Percentiles rank a stretch among this genome's conserved stretches.
phyloP scores from a whole-genome alignment of 2,329 filamentous ascomycete genomes.

The Alternaria tenuissima region DNA sequence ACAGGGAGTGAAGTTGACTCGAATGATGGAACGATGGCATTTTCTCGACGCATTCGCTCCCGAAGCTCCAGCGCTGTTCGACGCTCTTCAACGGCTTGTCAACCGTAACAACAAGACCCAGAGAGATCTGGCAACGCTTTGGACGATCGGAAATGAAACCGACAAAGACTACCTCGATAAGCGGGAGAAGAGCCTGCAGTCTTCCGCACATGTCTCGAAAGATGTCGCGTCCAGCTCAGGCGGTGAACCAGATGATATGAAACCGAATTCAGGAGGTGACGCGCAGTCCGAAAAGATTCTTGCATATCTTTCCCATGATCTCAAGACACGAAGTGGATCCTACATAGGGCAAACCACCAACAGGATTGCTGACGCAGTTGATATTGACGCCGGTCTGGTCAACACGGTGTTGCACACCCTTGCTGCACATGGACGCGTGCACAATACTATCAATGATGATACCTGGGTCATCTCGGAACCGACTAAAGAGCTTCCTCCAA shows the following conservation, averaged over 20 bases:
- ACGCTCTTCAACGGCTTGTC: constrained; percentile 9
- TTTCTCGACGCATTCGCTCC: constrained; percentile 9
- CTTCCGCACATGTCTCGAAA: not conserved
- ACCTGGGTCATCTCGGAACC: constrained; percentile 29
- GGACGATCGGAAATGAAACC: too few relatives aligned
- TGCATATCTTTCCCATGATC: constrained; percentile 18
- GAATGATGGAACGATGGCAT: not conserved
- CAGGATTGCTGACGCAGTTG: constrained; percentile 14
- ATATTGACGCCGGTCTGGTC: too few relatives aligned
- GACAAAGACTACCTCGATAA: too few relatives aligned
- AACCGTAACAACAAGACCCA: not conserved
- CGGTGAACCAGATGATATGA: not conserved
- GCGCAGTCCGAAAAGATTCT: constrained; percentile 11
- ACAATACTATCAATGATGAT: constrained; percentile 23
- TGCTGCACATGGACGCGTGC: constrained; percentile 11
- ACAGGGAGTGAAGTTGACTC: not conserved
- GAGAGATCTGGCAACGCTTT: not conserved
- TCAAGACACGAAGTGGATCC: constrained; percentile 23
- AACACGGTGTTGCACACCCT: not conserved
- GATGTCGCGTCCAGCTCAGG: not conserved
- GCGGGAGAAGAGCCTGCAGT: too few relatives aligned
- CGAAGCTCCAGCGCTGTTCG: constrained; percentile 12
- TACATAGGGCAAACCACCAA: constrained; percentile 25
- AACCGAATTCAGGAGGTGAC: not conserved
- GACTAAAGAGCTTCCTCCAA: too few relatives aligned